These are phyloP conservation scores for Kodamaea sp. DNA, from an alignment of 1,139 yeast species.

Conservation along the genomic window DNA sequence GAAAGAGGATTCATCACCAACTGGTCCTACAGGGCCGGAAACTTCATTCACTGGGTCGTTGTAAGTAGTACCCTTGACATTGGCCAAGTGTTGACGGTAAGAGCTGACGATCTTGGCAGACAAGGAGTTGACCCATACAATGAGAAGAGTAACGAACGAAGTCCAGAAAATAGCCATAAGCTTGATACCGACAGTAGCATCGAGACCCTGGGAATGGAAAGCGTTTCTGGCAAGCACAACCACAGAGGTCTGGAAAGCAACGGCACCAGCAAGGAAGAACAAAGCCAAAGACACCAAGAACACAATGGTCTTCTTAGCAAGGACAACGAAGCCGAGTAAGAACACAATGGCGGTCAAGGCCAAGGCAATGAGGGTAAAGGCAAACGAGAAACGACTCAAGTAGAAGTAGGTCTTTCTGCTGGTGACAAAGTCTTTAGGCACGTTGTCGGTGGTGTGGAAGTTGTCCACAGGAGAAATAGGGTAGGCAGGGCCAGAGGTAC, in stretches of 20 bases:
- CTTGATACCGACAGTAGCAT: constrained; percentile 55
- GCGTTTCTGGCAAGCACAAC: constrained; percentile 65
- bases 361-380: constrained; percentile 62
- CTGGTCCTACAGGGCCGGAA: constrained; percentile 17
- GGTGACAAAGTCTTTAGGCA: constrained; percentile 56
- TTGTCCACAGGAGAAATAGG: constrained; percentile 76
- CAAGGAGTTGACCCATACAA: constrained; percentile 58
- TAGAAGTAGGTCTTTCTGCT: constrained; percentile 65
- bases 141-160: constrained; percentile 52
- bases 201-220: constrained; percentile 46
- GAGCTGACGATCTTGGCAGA: constrained; percentile 51
- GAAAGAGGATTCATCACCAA: constrained; percentile 47
- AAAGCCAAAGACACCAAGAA: constrained; percentile 54
- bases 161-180: constrained; percentile 72
- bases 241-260: constrained; percentile 68
- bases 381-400: constrained; percentile 70
- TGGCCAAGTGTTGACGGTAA: constrained; percentile 46
- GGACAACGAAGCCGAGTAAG: constrained; percentile 47
- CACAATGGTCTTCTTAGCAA: constrained; percentile 55
- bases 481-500: constrained; percentile 52
- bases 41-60: constrained; percentile 13
- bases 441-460: constrained; percentile 49
- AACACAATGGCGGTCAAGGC: constrained; percentile 51
- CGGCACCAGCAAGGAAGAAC: constrained; percentile 58
- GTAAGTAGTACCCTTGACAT: constrained; percentile 29